Evolutionary conservation across 345 rosid genomes (phyloP).

Genomic region (Nephelium lappaceum): DNA sequence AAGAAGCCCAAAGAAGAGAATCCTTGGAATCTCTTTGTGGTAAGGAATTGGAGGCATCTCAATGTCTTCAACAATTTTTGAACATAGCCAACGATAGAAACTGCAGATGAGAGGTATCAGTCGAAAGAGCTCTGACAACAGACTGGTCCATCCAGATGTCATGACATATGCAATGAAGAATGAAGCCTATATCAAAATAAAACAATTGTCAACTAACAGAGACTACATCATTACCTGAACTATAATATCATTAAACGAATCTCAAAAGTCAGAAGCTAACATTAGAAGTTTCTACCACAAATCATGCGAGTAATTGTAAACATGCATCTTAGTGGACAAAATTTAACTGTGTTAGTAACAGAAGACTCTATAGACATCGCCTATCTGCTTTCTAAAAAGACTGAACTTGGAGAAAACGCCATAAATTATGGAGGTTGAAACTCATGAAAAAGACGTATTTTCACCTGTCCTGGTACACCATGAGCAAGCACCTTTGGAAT

Average conservation of each 20-base stretch:
- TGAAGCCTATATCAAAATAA: conserved; percentile 63
- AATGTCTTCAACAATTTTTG: conserved; percentile 48
- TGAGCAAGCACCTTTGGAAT: conserved; percentile 74
- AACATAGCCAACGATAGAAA: conserved; percentile 38
- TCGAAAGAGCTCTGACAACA: conserved; percentile 77
- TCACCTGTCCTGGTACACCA: conserved; percentile 90
- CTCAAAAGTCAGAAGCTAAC: not conserved
- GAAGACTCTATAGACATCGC: not conserved
- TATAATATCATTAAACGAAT: not conserved
- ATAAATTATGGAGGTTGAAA: not conserved
- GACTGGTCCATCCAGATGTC: conserved; percentile 90
- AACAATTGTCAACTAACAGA: conserved; percentile 6
- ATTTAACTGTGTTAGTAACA: not conserved
- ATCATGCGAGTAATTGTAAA: too few species aligned
- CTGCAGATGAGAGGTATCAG: conserved; percentile 59
- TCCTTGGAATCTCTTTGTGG: conserved; percentile 63
- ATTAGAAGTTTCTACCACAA: not conserved
- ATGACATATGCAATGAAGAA: conserved; percentile 91
- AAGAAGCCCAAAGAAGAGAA: conserved; percentile 79
- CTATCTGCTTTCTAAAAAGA: not conserved
- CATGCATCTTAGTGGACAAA: not conserved
- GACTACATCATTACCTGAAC: conserved; percentile 5
- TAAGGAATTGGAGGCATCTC: conserved; percentile 66
- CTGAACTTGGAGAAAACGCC: not conserved
- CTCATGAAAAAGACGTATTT: conserved; percentile 1